Evolutionary conservation across 2,329 filamentous ascomycete genomes (phyloP), one percentile per base, ranked within the genome.

Genomic region (Aspergillus neotritici): DNA sequence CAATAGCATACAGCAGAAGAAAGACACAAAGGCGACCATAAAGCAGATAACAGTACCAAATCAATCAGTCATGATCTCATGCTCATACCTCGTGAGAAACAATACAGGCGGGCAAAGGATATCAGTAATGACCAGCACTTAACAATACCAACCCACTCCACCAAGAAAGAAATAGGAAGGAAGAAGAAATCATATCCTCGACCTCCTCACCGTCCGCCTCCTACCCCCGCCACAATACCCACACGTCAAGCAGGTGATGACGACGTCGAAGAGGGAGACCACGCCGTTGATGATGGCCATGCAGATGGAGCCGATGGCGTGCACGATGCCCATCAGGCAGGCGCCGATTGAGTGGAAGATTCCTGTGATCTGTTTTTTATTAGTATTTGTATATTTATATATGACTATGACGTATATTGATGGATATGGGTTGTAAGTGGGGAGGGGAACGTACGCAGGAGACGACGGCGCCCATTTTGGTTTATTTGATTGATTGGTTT

Each of bases 381-480:
- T 48, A 32, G 31, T 25, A 13, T 43, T 12, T 13, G 17, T 5
- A n/a, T 17, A 34, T 56, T 42, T 53, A 51, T 43, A 38, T 32
- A 51, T 62, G 51, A 57, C 51, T 15, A 14, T 37, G 34, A 15
- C 3, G 13, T 7, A 10, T 13, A 34, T n/a, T n/a, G 30, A 14
- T 28, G 30, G 21, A 29, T 34, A 8, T 1, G n/a, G n/a, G 12
- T 13, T 7, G 5, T 28, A 32, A 13, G 5, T n/a, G n/a, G 34
- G 31, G n/a, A 34, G 33, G 16, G 30, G 30, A 40, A 78, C 85
- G 61, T 86, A 91, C 86, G 64, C 86, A 90, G 65, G 86, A 90
- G 54, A 88, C 75, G 61, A 93, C 82, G 68, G 84, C 86, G 72
- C 87, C 87, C 87, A 93, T 91, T 55, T 67, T 82, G 68, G 58